Percentiles rank a stretch among this genome's conserved stretches.
These are phyloP conservation scores for Parietichytrium sp. DNA, from an alignment of 108 stramenopile genomes.

Conservation along the genomic window DNA sequence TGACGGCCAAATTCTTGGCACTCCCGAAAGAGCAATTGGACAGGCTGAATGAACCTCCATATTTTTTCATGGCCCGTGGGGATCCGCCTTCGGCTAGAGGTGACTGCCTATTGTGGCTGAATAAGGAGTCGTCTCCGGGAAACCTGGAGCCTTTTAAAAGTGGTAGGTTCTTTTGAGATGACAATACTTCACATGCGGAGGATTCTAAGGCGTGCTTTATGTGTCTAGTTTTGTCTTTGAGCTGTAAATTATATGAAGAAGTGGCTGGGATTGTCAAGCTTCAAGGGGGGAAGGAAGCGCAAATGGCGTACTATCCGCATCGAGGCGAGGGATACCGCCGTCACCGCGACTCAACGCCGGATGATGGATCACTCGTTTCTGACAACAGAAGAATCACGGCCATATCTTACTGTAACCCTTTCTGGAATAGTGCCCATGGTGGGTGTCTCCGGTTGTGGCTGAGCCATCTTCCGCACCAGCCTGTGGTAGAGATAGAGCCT, in stretches of 20 bases:
- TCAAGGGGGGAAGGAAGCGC: neutral
- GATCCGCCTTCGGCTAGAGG: slow-evolving; percentile 12
- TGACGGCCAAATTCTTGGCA: neutral
- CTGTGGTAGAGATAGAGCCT: slow-evolving; percentile 17
- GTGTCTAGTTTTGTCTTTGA: too few species aligned
- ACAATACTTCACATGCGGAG: too few species aligned
- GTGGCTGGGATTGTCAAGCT: neutral
- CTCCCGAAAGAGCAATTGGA: slow-evolving; percentile 15
- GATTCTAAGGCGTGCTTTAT: too few species aligned
- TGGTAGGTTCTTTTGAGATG: too few species aligned
- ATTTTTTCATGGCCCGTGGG: slow-evolving; percentile 24
- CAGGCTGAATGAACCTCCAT: slow-evolving; percentile 16
- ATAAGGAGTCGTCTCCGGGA: neutral
- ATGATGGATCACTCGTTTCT: neutral
- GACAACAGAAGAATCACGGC: slow-evolving; percentile 34
- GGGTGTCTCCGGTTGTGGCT: slow-evolving; percentile 19
- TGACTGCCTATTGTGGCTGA: slow-evolving; percentile 32
- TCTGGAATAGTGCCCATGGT: slow-evolving; percentile 5
- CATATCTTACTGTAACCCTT: slow-evolving; percentile 12
- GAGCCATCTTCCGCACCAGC: neutral
- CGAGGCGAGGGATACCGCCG: slow-evolving; percentile 23
- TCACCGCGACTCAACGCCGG: slow-evolving; percentile 16
- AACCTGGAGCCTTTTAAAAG: neutral
- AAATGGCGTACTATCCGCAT: slow-evolving; percentile 3
- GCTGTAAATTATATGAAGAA: neutral